Base-by-base conservation (phyloP, 371 early-diverging fungal species). In the Lichtheimia ramosa region DNA sequence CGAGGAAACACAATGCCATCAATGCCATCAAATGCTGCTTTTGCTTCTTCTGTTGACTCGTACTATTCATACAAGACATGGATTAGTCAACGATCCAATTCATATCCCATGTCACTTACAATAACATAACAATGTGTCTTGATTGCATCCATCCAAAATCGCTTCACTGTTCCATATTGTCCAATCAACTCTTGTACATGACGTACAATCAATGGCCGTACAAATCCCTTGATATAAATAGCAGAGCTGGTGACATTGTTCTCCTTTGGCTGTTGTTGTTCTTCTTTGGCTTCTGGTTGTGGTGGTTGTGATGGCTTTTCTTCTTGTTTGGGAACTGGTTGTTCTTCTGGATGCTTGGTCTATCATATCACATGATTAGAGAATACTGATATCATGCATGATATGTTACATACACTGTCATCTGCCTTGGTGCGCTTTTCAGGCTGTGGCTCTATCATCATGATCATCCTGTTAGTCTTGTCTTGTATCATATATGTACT, bases 131-230 rank as follows among this genome's bases (percentile, higher is more conserved):
- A 88, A 61, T 92, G 93, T 2, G 93, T 88, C 56, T 92, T 92
- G 69, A 94, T 92, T 27, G 78, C 79, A 70, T 93, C 91, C 79
- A 94, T 89, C 94, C 94, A 93, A 21, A 92, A 79, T 48, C 81
- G 77, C 25, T 85, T 84, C 3, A 88, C 67, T 15, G 71, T 77
- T 10, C 94, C 94, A 60, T 77, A 88, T 66, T 83, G 73, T 15
- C 66, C 71, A 39, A 93, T 74, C 54, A 89, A 64, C 51, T 87
- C 83, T 59, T 85, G 78, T 42, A 92, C 82, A 41, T 79, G 70
- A 34, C 68, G 68, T n/a, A 83, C 61, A 13, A 84, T 88, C 53
- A 94, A 64, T 5, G 94, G 94, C 14, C 94, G 81, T 41, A 86
- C 83, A 59, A 94, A 86, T 56, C 92, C 90, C 50, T 87, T 89